These are phyloP conservation scores for Basidioascus undulatus DNA, from an alignment of 768 basidiomycete species.

Conservation along the genomic window DNA sequence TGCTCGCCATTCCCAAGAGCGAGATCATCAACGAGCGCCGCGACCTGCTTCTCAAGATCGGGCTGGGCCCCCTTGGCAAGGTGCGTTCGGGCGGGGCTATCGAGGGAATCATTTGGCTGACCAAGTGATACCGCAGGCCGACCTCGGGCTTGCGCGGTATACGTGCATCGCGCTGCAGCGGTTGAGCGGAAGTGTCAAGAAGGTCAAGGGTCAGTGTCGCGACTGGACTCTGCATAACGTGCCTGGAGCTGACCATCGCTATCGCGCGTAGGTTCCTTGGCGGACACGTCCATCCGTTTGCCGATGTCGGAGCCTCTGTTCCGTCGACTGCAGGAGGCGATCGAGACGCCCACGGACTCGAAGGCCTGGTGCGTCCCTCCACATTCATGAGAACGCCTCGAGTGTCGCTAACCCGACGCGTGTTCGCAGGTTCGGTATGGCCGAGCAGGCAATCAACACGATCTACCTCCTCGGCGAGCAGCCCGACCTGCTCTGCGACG, in stretches of 20 bases:
- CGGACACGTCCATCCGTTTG: conserved; percentile 61
- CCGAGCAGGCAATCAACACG: conserved; percentile 90
- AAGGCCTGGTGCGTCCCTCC: conserved; percentile 44
- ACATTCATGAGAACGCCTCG: neutral
- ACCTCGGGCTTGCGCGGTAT: conserved; percentile 72
- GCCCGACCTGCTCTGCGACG: conserved; percentile 59
- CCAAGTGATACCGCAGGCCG: conserved; percentile 30
- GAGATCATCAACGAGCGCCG: conserved; percentile 58
- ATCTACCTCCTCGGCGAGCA: conserved; percentile 85
- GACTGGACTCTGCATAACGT: neutral
- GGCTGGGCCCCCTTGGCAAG: conserved; percentile 61
- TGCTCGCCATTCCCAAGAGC: conserved; percentile 68
- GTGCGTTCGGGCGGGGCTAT: conserved; percentile 22
- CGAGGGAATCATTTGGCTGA: too few species aligned
- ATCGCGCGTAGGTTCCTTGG: conserved; percentile 63
- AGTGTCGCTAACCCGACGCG: neutral
- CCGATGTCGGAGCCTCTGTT: conserved; percentile 76
- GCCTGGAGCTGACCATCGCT: neutral
- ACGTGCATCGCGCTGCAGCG: conserved; percentile 83
- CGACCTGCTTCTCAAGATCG: conserved; percentile 62
- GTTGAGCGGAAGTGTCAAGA: conserved; percentile 82
- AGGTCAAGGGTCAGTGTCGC: conserved; percentile 52
- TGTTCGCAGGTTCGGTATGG: conserved; percentile 47
- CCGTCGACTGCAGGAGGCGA: conserved; percentile 49
- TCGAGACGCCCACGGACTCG: conserved; percentile 53